These are phyloP conservation scores for Hydnomerulius pinastri DNA, from an alignment of 768 basidiomycete species.

Conservation along the genomic window DNA sequence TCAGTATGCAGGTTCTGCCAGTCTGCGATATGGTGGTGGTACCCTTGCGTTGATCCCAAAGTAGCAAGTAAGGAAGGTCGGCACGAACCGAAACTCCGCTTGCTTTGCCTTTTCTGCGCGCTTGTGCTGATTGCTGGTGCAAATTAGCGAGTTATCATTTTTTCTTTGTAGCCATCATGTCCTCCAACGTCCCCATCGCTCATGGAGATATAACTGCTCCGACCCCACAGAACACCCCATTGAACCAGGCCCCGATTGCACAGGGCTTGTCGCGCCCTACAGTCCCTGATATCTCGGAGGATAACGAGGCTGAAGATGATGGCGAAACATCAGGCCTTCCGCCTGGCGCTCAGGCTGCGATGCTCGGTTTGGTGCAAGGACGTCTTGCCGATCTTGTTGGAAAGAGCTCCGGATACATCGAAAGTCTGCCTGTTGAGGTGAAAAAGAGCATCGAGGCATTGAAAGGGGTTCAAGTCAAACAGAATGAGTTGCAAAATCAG, in stretches of 20 bases:
- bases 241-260: constrained; percentile 79
- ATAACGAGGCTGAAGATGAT: constrained; percentile 69
- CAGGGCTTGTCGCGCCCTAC: constrained; percentile 82
- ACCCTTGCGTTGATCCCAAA: background rate
- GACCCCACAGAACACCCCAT: constrained; percentile 91
- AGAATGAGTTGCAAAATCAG: constrained; percentile 87
- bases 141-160: constrained; percentile 24
- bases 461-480: constrained; percentile 92
- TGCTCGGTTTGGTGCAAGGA: constrained; percentile 86
- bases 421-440: constrained; percentile 78
- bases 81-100: constrained; percentile 41
- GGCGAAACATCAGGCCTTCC: constrained; percentile 45
- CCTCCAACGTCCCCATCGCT: constrained; percentile 66
- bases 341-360: constrained; percentile 57
- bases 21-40: background rate
- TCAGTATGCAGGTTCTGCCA: too few species aligned
- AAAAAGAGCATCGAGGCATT: constrained; percentile 87
- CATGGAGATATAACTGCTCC: constrained; percentile 73
- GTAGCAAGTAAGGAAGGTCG: constrained; percentile 5
- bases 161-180: constrained; percentile 49
- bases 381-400: constrained; percentile 85
- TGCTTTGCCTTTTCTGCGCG: constrained; percentile 21
- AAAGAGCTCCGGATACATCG: constrained; percentile 93
- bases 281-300: constrained; percentile 86
- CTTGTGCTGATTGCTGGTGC: constrained; percentile 25